These are phyloP conservation scores for Cytidiella melzeri DNA, from an alignment of 768 basidiomycete genomes.

Conservation along the genomic window DNA sequence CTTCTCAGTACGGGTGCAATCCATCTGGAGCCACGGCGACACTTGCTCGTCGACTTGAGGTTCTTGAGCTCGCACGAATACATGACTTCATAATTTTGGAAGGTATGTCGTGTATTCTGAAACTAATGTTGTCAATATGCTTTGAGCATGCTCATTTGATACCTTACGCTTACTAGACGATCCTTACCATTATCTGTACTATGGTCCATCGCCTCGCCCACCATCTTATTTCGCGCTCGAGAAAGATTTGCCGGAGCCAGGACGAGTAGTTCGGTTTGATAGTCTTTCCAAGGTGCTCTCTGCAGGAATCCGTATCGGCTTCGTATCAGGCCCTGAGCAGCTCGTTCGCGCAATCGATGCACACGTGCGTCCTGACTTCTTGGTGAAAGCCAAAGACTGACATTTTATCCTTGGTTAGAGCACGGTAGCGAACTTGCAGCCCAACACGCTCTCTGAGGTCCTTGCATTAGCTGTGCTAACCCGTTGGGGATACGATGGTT, in stretches of 20 bases:
- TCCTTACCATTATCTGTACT: conserved; percentile 77
- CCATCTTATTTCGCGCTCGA: conserved; percentile 84
- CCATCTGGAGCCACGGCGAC: conserved; percentile 80
- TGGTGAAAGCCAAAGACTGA: neutral
- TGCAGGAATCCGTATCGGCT: conserved; percentile 76
- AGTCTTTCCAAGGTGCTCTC: conserved; percentile 82
- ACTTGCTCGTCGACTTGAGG: conserved; percentile 59
- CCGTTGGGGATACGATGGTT: conserved; percentile 74
- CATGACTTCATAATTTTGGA: conserved; percentile 82
- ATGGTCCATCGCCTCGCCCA: conserved; percentile 53
- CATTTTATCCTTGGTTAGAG: conserved; percentile 41
- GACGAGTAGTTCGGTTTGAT: conserved; percentile 84
- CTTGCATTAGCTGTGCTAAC: conserved; percentile 52
- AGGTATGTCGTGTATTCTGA: conserved; percentile 38
- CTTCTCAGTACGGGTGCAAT: conserved; percentile 70
- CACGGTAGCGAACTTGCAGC: conserved; percentile 59
- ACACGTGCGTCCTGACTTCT: conserved; percentile 40
- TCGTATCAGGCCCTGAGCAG: conserved; percentile 65
- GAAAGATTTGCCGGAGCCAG: conserved; percentile 54
- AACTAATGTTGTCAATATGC: neutral
- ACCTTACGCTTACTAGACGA: too few species aligned
- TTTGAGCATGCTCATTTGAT: conserved; percentile 1
- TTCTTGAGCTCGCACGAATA: conserved; percentile 64
- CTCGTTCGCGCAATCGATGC: conserved; percentile 66
- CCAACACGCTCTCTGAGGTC: conserved; percentile 57